Conservation (phyloP, 2,329 filamentous ascomycete genomes). For the Fusarium gaditjirri region DNA sequence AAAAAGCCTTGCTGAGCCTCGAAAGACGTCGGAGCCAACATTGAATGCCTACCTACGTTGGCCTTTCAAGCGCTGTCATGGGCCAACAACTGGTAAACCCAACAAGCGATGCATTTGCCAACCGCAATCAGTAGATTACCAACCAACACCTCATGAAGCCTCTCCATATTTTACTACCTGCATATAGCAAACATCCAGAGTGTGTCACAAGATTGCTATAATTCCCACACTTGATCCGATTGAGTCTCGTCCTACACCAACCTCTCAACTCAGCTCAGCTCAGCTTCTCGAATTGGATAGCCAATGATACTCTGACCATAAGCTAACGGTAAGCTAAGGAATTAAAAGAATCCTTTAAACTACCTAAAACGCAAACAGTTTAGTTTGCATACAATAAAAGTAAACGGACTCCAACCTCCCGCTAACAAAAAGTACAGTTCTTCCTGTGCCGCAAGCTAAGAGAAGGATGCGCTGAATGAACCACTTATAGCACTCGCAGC, state of each 20-base stretch:
- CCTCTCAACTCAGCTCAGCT: background rate
- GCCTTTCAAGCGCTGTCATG: slow-evolving; percentile 4
- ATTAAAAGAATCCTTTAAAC: slow-evolving; percentile 6
- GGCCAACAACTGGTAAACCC: slow-evolving; percentile 6
- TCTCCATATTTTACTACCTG: background rate
- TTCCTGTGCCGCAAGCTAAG: slow-evolving; percentile 32
- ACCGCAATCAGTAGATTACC: background rate
- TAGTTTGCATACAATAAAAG: background rate
- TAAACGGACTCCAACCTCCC: background rate
- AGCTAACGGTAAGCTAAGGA: slow-evolving; percentile 8
- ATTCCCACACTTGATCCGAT: background rate
- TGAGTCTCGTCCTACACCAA: slow-evolving; percentile 3
- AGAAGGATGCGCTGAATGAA: slow-evolving; percentile 14
- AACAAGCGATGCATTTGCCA: slow-evolving; percentile 5
- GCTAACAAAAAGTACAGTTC: background rate
- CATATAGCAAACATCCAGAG: background rate
- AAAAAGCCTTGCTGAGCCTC: slow-evolving; percentile 19
- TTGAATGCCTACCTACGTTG: background rate
- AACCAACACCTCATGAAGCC: slow-evolving; percentile 1
- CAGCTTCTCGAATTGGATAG: background rate
- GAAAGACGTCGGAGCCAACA: background rate
- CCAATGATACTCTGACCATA: slow-evolving; percentile 13
- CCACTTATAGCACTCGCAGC: slow-evolving; percentile 22
- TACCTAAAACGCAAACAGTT: slow-evolving; percentile 9
- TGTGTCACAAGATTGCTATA: background rate